Evolutionary conservation across 2,329 filamentous ascomycete species (phyloP), one percentile per base, ranked within the genome.

Genomic region (Colletotrichum limetticola): DNA sequence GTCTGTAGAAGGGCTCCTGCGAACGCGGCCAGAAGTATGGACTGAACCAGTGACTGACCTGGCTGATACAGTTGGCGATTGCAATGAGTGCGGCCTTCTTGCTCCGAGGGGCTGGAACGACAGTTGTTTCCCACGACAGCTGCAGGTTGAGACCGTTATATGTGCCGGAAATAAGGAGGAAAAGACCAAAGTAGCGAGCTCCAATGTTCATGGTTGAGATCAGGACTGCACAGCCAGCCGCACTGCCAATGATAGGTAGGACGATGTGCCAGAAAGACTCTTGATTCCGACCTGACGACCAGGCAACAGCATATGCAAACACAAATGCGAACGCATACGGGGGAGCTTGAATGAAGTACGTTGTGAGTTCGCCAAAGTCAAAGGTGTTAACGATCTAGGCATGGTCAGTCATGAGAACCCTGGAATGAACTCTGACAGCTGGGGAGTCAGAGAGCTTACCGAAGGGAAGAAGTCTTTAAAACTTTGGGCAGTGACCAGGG

Each of bases 391-490:
- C 66, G 49, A 79, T 78, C 75, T 78, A 55, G 37, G 16, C 37
- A 42, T 1, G 5, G 37, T 42, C 37, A 42, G 37, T 19, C 14
- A 19, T 19, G 37, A 7, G 2, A 42, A 42, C 37, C 16, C 5
- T 1, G 14, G 7, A 14, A 42, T 1, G 3, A 14, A 16, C 8
- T 3, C 14, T 32, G 37, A 19, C 19, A 16, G 19, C 7, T 3
- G 8, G 5, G 12, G 1, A 11, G 12, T 6, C 32, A 35, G 32
- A 35, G 32, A n/a, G 71, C 76, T 65, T 74, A 78, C 77, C 71
- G 84, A 85, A 11, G 84, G 84, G 73, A 83, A 78, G 78, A 85
- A 85, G 71, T 82, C 82, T 68, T 83, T 83, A 76, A 83, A 83
- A 7, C 82, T 79, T 76, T 76, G 77, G 5, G 84, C 84, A 1